Conservation (phyloP, 2,329 filamentous ascomycete species). For the Talaromyces atroroseus region DNA sequence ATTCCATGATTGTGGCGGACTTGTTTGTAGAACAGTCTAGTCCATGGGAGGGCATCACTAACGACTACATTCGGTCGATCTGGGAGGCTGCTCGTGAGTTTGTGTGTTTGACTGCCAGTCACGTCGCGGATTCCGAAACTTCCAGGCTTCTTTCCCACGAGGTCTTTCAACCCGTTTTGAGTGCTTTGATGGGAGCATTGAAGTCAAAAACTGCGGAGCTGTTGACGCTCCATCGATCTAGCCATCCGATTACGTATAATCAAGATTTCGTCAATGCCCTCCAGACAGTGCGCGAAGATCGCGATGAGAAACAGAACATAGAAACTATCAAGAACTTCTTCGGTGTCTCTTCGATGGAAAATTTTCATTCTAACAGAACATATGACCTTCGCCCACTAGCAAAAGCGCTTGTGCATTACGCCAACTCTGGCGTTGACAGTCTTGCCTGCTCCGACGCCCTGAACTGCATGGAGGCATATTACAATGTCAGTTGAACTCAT, state of each 20-base stretch:
- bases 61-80: conserved; percentile 33
- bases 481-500: conserved; percentile 32
- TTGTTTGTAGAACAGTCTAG: conserved; percentile 56
- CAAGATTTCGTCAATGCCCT: conserved; percentile 32
- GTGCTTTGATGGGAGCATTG: conserved; percentile 30
- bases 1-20: conserved; percentile 53
- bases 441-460: conserved; percentile 35
- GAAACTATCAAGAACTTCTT: background rate
- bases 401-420: conserved; percentile 16
- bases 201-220: conserved; percentile 28
- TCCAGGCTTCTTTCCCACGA: conserved; percentile 31
- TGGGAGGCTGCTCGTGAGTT: conserved; percentile 30
- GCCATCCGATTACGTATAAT: conserved; percentile 18
- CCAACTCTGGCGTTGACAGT: conserved; percentile 31
- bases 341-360: conserved; percentile 1
- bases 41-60: conserved; percentile 47
- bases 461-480: conserved; percentile 43
- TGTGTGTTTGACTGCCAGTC: conserved; percentile 27
- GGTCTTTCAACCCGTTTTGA: conserved; percentile 40
- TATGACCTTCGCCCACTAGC: conserved; percentile 13
- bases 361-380: background rate
- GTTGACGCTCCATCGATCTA: background rate
- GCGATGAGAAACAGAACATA: conserved; percentile 13
- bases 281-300: conserved; percentile 20
- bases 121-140: conserved; percentile 39